These are phyloP conservation scores for Apiospora aurea DNA, from an alignment of 2,329 filamentous ascomycete species.

Conservation along the genomic window DNA sequence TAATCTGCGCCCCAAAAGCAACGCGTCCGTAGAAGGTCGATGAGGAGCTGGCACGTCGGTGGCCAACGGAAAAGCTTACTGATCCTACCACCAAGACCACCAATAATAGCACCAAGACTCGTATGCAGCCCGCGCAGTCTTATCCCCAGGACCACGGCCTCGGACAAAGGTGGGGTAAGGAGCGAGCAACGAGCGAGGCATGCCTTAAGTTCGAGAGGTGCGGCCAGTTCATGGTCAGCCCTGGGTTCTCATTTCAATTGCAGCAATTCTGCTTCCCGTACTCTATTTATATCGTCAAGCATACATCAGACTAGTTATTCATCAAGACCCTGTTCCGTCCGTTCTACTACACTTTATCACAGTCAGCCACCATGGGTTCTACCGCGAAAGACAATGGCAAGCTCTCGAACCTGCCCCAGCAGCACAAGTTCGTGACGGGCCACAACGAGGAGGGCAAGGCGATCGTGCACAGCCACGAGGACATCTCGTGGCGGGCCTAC, in stretches of 20 bases:
- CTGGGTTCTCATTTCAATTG: neutral
- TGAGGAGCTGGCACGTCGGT: neutral
- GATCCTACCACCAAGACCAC: neutral
- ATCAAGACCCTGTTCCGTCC: neutral
- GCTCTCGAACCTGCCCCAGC: constrained; percentile 30
- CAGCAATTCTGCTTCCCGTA: neutral
- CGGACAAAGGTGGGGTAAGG: constrained; percentile 14
- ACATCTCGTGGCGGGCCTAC: constrained; percentile 40
- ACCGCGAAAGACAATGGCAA: constrained; percentile 1
- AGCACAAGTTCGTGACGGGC: constrained; percentile 39
- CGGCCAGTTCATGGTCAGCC: neutral
- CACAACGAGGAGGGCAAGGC: constrained; percentile 43
- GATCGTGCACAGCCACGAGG: constrained; percentile 41
- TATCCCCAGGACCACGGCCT: neutral
- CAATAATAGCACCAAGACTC: neutral
- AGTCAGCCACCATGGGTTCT: neutral
- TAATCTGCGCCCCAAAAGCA: neutral
- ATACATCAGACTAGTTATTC: neutral
- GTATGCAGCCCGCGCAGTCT: neutral
- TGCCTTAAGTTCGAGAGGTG: constrained; percentile 10
- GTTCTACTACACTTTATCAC: neutral
- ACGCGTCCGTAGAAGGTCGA: neutral
- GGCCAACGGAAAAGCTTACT: constrained; percentile 4
- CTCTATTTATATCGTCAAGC: neutral
- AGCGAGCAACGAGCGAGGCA: neutral